phyloP scores from a whole-genome alignment of 108 stramenopile genomes.

The Fistulifera pelliculosa region DNA sequence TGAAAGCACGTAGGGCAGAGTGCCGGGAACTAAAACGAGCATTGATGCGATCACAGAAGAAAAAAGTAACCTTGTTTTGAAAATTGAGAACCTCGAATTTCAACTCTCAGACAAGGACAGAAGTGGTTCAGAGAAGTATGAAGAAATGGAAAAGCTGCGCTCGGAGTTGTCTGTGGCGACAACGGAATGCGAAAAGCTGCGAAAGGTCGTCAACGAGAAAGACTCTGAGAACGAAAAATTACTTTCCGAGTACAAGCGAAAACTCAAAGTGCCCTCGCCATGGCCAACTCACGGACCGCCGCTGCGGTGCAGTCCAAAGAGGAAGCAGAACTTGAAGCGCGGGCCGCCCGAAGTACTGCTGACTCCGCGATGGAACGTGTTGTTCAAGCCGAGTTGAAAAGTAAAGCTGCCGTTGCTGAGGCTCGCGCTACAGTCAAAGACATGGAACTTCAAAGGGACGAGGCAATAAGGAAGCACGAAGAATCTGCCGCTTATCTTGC shows the following conservation, averaged over 20 bases:
- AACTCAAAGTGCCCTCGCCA: slow-evolving; percentile 65
- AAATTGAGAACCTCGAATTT: slow-evolving; percentile 39
- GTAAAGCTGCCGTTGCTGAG: slow-evolving; percentile 43
- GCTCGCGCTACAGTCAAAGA: slow-evolving; percentile 7
- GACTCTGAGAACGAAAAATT: slow-evolving; percentile 55
- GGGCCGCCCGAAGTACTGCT: slow-evolving; percentile 56
- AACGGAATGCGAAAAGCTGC: slow-evolving; percentile 35
- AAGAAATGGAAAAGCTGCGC: slow-evolving; percentile 32
- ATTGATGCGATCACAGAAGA: slow-evolving; percentile 38
- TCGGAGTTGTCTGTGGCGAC: slow-evolving; percentile 22
- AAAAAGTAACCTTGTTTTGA: slow-evolving; percentile 35
- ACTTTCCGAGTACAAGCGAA: slow-evolving; percentile 72
- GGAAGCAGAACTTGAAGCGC: slow-evolving; percentile 79
- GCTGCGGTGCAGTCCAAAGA: slow-evolving; percentile 75
- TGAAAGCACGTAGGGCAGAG: slow-evolving; percentile 75
- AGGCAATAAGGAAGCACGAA: not conserved
- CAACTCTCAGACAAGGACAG: slow-evolving; percentile 43
- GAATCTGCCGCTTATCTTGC: not conserved
- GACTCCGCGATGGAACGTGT: slow-evolving; percentile 64
- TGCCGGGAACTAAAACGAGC: slow-evolving; percentile 45
- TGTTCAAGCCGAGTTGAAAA: slow-evolving; percentile 42
- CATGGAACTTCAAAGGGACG: not conserved
- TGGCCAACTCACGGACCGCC: slow-evolving; percentile 68
- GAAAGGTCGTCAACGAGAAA: slow-evolving; percentile 36
- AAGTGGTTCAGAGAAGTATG: slow-evolving; percentile 41